These are phyloP conservation scores for Pyronema omphalodes DNA, from an alignment of 495 filamentous ascomycete species.

Conservation along the genomic window DNA sequence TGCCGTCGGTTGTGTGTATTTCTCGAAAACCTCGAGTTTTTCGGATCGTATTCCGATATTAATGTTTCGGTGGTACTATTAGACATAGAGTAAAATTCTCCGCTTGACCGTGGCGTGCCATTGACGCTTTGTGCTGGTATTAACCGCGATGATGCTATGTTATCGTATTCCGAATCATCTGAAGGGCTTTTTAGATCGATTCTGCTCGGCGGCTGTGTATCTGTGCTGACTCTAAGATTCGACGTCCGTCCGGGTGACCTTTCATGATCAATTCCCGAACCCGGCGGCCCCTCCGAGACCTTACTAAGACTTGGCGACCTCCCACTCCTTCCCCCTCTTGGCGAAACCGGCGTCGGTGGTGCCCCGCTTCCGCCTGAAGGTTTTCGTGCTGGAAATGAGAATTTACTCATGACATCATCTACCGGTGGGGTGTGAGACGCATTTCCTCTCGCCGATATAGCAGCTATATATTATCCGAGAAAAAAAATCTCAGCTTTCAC, in stretches of 20 bases:
- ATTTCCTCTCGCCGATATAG: not conserved
- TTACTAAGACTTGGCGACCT: conserved; percentile 16
- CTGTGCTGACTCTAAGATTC: not conserved
- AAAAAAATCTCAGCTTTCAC: not conserved
- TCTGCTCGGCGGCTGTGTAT: not conserved
- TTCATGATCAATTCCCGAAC: not conserved
- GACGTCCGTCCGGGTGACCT: not conserved
- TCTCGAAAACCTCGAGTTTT: conserved; percentile 34
- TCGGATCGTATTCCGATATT: conserved; percentile 70
- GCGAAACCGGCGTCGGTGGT: conserved; percentile 13
- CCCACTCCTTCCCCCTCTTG: conserved; percentile 3
- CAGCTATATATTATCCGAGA: not conserved
- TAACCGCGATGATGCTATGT: conserved; percentile 8
- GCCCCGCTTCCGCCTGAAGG: conserved; percentile 1
- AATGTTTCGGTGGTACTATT: conserved; percentile 88
- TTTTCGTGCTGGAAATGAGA: conserved; percentile 13
- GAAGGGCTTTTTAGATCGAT: conserved; percentile 22
- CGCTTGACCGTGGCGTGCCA: conserved; percentile 64
- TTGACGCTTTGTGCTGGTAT: conserved; percentile 26
- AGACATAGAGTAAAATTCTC: conserved; percentile 83
- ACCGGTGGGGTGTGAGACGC: conserved; percentile 10
- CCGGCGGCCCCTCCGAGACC: conserved; percentile 19
- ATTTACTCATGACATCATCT: conserved; percentile 10
- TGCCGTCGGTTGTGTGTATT: conserved; percentile 40
- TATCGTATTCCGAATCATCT: conserved; percentile 17